Percentiles rank a stretch among this genome's conserved stretches.
These are phyloP conservation scores for Petrea volubilis DNA, from an alignment of 257 asterid species.

Conservation along the genomic window DNA sequence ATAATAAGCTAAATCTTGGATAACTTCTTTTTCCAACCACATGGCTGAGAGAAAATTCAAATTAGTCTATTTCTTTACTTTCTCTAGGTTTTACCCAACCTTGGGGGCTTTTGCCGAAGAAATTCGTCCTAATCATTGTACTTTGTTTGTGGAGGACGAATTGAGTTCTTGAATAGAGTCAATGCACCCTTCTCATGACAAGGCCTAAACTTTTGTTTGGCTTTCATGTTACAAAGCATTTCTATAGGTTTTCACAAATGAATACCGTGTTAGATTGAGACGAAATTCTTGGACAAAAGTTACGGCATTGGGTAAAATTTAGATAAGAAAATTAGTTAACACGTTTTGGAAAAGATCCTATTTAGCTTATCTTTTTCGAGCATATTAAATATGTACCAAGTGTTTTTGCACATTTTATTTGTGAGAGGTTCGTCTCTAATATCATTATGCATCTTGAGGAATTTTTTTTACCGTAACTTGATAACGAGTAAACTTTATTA, in stretches of 20 bases:
- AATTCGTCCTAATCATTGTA: slow-evolving; percentile 20
- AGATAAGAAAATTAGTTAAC: background rate
- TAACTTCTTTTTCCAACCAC: background rate
- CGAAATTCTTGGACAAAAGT: slow-evolving; percentile 20
- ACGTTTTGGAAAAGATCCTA: too few relatives aligned
- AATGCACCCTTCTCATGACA: background rate
- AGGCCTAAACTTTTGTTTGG: background rate
- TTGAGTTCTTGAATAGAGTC: background rate
- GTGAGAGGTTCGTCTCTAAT: background rate
- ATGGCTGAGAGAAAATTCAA: background rate
- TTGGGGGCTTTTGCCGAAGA: slow-evolving; percentile 25
- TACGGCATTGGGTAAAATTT: background rate
- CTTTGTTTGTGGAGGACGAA: slow-evolving; percentile 8
- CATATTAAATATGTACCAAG: background rate
- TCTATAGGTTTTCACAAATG: background rate
- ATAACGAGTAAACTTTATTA: too few relatives aligned
- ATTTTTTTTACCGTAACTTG: background rate
- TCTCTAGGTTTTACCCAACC: slow-evolving; percentile 3
- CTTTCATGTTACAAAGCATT: too few relatives aligned
- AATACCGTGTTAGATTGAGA: background rate
- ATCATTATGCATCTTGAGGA: background rate
- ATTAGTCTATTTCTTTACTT: background rate
- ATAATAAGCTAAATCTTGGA: background rate
- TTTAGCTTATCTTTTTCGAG: too few relatives aligned
- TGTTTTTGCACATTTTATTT: background rate